Base-by-base conservation (phyloP, 2,329 filamentous ascomycete genomes). In the Diaporthe vexans region DNA sequence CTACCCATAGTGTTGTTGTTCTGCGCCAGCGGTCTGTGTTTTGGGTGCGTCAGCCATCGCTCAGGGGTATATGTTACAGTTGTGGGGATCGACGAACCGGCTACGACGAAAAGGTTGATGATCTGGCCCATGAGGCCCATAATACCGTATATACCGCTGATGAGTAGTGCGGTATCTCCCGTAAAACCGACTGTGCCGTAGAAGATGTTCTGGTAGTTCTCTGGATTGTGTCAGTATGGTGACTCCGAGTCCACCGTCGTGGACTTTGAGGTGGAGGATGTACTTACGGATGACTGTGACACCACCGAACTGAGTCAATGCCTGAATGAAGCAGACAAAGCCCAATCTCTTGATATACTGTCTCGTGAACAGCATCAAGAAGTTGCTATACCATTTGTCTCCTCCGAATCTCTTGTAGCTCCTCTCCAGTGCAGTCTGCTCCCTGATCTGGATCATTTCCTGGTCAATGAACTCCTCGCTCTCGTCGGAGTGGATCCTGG, bases 151-250 rank as follows among this genome's bases (percentile, higher is more conserved):
- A 84, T 84, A 15, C 85, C 87, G 70, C 85, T 85, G 35, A 87
- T 88, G 21, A 89, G 81, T 4, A 88, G 81, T 33, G 86, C 83
- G 8, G 84, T 83, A 75, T 84, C 84, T 78, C 86, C 86, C 72
- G 86, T 85, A 29, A 87, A 86, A 76, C 85, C 86, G 69, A 88
- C 82, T 29, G 85, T 82, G 74, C 84, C 83, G 61, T 84, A 83
- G 48, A 82, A 76, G n/a, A 83, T 75, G 4, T 74, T 78, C 58
- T 83, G 81, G 73, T 79, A 83, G 74, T 81, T 82, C 67, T 83
- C 48, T 52, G 48, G 4, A 6, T 2, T 6, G 1, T 52, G 48
- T 52, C 4, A 52, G n/a, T 15, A 26, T 9, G 3, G 10, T 52
- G 48, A 4, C 11, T 1, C 13, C 9, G 10, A 24, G 48, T 26